These are phyloP conservation scores for Polysphondylium violaceum DNA, from an alignment of 78 protist species.

Conservation along the genomic window DNA sequence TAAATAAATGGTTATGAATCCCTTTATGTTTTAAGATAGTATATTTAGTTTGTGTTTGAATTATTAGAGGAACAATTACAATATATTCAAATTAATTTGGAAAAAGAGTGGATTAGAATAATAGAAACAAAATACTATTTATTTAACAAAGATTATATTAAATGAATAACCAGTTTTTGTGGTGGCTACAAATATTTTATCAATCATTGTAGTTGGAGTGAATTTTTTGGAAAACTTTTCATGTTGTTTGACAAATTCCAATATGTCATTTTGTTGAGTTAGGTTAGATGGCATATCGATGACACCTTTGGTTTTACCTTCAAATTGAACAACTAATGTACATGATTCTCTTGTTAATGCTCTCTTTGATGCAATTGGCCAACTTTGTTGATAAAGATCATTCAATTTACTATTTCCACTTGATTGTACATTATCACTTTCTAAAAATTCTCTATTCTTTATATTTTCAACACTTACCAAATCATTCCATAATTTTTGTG, in stretches of 20 bases:
- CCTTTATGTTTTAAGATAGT: too few relatives aligned
- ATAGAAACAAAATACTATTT: too few relatives aligned
- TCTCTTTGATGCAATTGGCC: conserved; percentile 25
- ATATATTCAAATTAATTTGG: too few relatives aligned
- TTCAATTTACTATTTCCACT: not conserved
- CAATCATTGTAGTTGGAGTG: not conserved
- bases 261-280: not conserved
- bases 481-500: conserved; percentile 69
- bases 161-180: conserved; percentile 58
- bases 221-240: conserved; percentile 10
- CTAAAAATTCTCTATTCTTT: not conserved
- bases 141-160: conserved; percentile 34
- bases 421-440: not conserved
- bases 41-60: too few relatives aligned
- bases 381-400: conserved; percentile 6
- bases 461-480: not conserved
- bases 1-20: conserved; percentile 24
- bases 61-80: too few relatives aligned
- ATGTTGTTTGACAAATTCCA: not conserved
- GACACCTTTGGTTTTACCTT: conserved; percentile 58
- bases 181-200: conserved; percentile 31
- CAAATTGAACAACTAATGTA: conserved; percentile 37
- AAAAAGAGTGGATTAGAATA: too few relatives aligned
- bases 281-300: not conserved
- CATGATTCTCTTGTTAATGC: not conserved